Percentiles rank a stretch among this genome's conserved stretches.
Evolutionary conservation across 257 asterid species (phyloP).

Genomic region (Nicotiana attenuata): DNA sequence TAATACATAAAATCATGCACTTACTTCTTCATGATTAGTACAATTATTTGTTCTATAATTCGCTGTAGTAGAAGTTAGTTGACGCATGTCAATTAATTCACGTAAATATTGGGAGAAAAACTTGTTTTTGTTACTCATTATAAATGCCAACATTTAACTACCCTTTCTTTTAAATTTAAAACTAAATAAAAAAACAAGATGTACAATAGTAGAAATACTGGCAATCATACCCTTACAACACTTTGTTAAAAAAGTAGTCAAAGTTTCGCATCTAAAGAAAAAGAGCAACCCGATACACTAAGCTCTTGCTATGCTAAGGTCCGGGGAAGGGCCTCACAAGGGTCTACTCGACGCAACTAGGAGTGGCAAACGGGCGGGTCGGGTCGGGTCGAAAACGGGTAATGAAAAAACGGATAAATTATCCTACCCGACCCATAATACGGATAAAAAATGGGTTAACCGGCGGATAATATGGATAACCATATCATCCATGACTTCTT

Average conservation of each 20-base stretch:
- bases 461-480: no score
- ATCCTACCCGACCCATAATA: no score
- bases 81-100: not conserved
- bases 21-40: not conserved
- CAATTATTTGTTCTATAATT: not conserved
- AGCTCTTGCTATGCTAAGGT: no score
- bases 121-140: not conserved
- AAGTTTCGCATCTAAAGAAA: not conserved
- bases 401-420: no score
- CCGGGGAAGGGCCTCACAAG: no score
- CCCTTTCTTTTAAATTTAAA: not conserved
- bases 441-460: no score
- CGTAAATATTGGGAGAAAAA: not conserved
- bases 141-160: constrained; percentile 17
- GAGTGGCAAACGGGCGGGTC: no score
- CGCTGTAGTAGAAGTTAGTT: not conserved
- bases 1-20: not conserved
- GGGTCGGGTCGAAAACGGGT: no score
- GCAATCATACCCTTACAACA: not conserved
- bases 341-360: no score
- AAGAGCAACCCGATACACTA: no score
- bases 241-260: not conserved
- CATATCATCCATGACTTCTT: no score
- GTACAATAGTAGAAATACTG: not conserved
- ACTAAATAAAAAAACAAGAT: not conserved